Base-by-base conservation (phyloP, 23 red algal genomes). In the Chondrus crispus region DNA sequence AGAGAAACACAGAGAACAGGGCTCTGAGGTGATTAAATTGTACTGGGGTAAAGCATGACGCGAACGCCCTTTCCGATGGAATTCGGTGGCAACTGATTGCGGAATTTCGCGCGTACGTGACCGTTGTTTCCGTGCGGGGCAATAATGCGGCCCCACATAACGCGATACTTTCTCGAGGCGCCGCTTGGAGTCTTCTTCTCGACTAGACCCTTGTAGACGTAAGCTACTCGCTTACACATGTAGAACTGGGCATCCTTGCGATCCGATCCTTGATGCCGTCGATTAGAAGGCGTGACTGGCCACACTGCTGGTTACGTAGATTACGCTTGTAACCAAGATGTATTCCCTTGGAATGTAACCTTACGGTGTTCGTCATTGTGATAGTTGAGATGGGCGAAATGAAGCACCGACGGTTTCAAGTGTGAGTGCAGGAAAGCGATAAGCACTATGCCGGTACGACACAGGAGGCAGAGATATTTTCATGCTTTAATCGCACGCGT, bases 41-140 rank as follows among this genome's bases (percentile, higher is more conserved):
- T 83, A 79, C 97, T 99, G 52, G 97, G 97, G 88, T 99, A 99
- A 28, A 99, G 92, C 97, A 99, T 99, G 62, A 99, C 91, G 46
- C 97, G 91, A 47, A 99, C 94, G 41, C 78, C 80, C 86, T 91
- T 93, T 37, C 97, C 97, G 55, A 99, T 93, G 9, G 94, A 92
- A 37, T 70, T 89, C 35, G 97, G 90, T 50, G 97, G 97, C 30
- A 99, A 52, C 68, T 99, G 96, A 7, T 93, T 96, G 46, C 80
- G 70, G 64, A 99, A 99, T 66, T 99, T 99, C 39, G 91, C 94
- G 26, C 87, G 62, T 32, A 99, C 97, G 32, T 68, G 55, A 2
- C 97, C 97, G 26, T 81, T 91, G 55, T 96, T 96, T 33, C 97
- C 97, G 60, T 99, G 97, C 36, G 97, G 84, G 32, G 79, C 97